Evolutionary conservation across 2,329 filamentous ascomycete genomes (phyloP).

Genomic region (Graphilbum sp.): DNA sequence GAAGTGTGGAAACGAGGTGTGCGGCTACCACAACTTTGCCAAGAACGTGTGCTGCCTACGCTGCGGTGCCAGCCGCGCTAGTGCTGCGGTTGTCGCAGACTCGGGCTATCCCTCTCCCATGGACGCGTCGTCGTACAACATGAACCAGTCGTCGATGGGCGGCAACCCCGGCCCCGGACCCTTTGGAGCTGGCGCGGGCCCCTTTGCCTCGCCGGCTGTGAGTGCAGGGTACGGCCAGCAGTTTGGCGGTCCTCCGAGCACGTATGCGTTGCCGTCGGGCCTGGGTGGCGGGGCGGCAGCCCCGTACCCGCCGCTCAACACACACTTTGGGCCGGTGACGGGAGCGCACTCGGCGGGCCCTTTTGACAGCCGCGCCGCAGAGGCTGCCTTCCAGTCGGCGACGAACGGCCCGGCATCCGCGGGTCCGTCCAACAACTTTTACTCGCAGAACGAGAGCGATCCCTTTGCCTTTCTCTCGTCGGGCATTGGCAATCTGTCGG

Average conservation of each 20-base stretch:
- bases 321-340: constrained; percentile 61
- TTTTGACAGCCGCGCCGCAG: constrained; percentile 85
- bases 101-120: constrained; percentile 82
- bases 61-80: constrained; percentile 86
- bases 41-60: constrained; percentile 98
- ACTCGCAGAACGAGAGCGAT: constrained; percentile 49
- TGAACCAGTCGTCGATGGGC: constrained; percentile 76
- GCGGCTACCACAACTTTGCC: constrained; percentile 97
- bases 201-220: constrained; percentile 37
- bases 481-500: constrained; percentile 55
- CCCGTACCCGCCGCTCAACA: constrained; percentile 69
- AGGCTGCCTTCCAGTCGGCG: constrained; percentile 84
- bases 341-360: constrained; percentile 69
- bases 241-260: constrained; percentile 74
- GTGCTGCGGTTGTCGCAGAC: constrained; percentile 86
- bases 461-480: constrained; percentile 67
- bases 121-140: constrained; percentile 72
- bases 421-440: constrained; percentile 59
- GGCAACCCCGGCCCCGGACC: constrained; percentile 58
- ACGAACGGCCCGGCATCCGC: constrained; percentile 66
- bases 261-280: constrained; percentile 76
- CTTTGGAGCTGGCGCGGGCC: constrained; percentile 47
- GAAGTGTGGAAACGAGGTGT: constrained; percentile 96
- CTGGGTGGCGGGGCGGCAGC: constrained; percentile 63
- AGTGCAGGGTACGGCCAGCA: constrained; percentile 56